Percentiles rank a stretch among this genome's conserved stretches.
These are phyloP conservation scores for Pestalotiopsis sp. DNA, from an alignment of 2,329 filamentous ascomycete genomes.

Conservation along the genomic window DNA sequence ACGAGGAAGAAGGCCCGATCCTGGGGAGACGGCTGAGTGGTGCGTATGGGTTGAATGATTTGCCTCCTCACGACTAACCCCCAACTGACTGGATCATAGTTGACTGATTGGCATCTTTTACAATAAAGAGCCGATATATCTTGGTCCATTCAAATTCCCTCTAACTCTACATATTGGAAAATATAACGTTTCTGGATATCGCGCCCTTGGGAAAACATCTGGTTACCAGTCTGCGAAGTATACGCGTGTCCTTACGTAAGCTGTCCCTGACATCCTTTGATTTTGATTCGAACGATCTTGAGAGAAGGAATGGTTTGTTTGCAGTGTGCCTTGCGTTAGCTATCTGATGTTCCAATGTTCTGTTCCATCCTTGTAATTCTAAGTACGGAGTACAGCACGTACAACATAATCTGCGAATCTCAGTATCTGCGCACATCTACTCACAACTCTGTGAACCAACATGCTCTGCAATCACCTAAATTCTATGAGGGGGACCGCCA, in stretches of 20 bases:
- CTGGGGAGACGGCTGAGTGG: conserved; percentile 23
- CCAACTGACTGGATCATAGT: conserved; percentile 18
- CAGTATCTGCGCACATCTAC: not conserved
- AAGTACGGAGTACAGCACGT: not conserved
- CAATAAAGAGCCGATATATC: not conserved
- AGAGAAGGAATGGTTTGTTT: no score
- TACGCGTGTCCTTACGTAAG: not conserved
- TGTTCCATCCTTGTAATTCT: no score
- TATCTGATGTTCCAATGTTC: no score
- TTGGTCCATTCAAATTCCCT: not conserved
- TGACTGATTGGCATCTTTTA: conserved; percentile 18
- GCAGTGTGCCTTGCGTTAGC: no score
- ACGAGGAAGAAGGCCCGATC: conserved; percentile 51
- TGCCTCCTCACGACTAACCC: not conserved
- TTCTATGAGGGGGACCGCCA: not conserved
- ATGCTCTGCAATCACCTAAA: not conserved
- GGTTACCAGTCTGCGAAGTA: not conserved
- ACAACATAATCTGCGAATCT: not conserved
- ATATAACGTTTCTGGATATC: not conserved
- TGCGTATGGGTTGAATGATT: conserved; percentile 27
- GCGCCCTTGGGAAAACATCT: not conserved
- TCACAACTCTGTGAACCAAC: not conserved
- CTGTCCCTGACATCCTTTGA: no score
- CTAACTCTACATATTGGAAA: not conserved
- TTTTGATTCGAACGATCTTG: no score